Percentiles rank a stretch among this genome's conserved stretches.
Evolutionary conservation across 768 basidiomycete species (phyloP).

Genomic region (Tricholoma hemisulphureum): DNA sequence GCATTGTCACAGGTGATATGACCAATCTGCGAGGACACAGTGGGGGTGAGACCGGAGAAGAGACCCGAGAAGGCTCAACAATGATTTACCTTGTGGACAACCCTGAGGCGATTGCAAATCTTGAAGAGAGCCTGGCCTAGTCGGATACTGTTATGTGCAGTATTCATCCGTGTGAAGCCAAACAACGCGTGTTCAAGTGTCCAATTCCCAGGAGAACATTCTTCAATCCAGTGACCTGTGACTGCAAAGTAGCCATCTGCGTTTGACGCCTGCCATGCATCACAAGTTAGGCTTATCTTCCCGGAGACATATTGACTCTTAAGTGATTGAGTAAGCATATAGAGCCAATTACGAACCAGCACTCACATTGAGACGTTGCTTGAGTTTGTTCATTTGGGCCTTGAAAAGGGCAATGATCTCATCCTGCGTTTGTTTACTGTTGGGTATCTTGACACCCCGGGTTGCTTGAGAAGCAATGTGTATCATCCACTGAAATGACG

Average conservation of each 20-base stretch:
- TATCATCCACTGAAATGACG: constrained; percentile 24
- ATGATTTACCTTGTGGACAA: constrained; percentile 28
- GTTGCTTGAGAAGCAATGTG: constrained; percentile 27
- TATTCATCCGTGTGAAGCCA: constrained; percentile 37
- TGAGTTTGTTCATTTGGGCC: neutral
- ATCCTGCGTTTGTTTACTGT: constrained; percentile 18
- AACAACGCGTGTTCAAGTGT: constrained; percentile 26
- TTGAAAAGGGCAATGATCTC: constrained; percentile 24
- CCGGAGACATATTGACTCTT: constrained; percentile 2
- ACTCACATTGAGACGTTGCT: constrained; percentile 13
- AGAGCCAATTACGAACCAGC: neutral
- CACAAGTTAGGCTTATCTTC: constrained; percentile 30
- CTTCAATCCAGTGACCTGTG: constrained; percentile 41
- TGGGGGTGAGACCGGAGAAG: constrained; percentile 3
- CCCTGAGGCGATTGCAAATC: constrained; percentile 23
- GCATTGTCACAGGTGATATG: constrained; percentile 38
- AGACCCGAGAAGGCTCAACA: no score
- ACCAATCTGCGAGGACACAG: constrained; percentile 25
- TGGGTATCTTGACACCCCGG: constrained; percentile 24
- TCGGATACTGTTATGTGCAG: constrained; percentile 32
- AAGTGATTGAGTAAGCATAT: neutral
- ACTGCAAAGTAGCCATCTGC: constrained; percentile 39
- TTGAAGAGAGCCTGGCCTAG: constrained; percentile 35
- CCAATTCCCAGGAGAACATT: constrained; percentile 24
- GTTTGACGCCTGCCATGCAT: constrained; percentile 42